A percentile compares a stretch with the other conserved stretches of the same genome.
These are phyloP conservation scores for Talaromyces nanjingensis DNA, from an alignment of 495 filamentous ascomycete genomes.

Conservation along the genomic window DNA sequence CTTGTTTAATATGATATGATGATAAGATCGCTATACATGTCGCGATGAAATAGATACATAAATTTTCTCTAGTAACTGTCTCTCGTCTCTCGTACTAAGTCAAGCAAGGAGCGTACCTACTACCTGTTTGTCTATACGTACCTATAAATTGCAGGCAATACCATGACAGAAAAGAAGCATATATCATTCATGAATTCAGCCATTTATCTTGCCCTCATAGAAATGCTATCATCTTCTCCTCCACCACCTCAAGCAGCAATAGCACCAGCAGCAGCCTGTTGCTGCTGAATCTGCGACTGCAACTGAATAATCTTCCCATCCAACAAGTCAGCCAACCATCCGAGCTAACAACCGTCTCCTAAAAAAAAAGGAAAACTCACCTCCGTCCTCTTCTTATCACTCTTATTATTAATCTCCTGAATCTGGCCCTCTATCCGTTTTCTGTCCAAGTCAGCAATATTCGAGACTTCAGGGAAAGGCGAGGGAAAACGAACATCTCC, in stretches of 20 bases:
- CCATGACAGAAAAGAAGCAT: no score
- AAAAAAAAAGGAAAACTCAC: slow-evolving; percentile 25
- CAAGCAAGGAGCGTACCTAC: no score
- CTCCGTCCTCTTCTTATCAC: slow-evolving; percentile 73
- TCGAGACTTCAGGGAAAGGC: neutral
- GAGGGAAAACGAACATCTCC: slow-evolving; percentile 64
- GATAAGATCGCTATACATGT: neutral
- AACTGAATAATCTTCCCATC: slow-evolving; percentile 34
- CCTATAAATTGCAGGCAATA: no score
- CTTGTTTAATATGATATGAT: neutral
- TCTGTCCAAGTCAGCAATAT: slow-evolving; percentile 35
- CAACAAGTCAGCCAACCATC: neutral
- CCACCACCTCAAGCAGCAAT: slow-evolving; percentile 14
- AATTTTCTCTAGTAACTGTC: neutral
- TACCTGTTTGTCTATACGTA: no score
- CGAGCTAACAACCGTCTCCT: neutral
- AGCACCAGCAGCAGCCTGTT: slow-evolving; percentile 29
- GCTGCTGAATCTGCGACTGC: slow-evolving; percentile 35
- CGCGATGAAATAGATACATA: neutral
- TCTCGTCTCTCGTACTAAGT: neutral
- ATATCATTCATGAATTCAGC: neutral
- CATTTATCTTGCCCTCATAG: neutral
- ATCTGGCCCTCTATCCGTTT: slow-evolving; percentile 79
- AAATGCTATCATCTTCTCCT: neutral
- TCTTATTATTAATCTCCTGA: slow-evolving; percentile 67